Base-by-base conservation (phyloP, 768 basidiomycete genomes). In the Pleurotus eryngii region DNA sequence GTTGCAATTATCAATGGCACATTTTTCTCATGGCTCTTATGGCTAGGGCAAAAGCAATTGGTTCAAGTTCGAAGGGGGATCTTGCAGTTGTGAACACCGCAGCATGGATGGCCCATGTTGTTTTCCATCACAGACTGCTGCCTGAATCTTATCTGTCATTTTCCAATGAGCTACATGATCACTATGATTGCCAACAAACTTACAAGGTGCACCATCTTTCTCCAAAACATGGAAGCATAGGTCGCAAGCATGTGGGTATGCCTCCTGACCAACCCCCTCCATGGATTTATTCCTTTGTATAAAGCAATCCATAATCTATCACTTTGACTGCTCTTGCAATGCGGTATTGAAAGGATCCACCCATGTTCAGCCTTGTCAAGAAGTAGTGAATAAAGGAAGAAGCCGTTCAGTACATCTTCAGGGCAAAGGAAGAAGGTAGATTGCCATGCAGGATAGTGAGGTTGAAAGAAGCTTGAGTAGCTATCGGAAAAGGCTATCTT, bases 171-270 rank as follows among this genome's bases (percentile, higher is more conserved):
- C 27, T 27, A 27, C 27, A 7, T 27, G 27, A 27, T 27, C 27
- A 27, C 27, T 26, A 9, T 24, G 9, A 26, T 43, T 47, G 30
- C 27, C 7, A 7, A 27, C 27, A 27, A 27, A 27, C 27, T 27
- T 27, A 27, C 27, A 27, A 27, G 27, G 27, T 7, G 7, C 27
- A 7, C 42, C 55, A 50, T 60, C 46, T 26, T 54, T 17, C 15
- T 35, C 6, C 9, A 50, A n/a, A 27, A 27, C 3, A 27, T 50
- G 49, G 26, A 22, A 60, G 20, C 63, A 66, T 3, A 59, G 46
- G 15, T 61, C 53, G 35, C 65, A 66, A 1, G 60, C 63, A 57
- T 66, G 65, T 4, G 12, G 27, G 26, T 57, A 65, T 14, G 35
- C 45, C 30, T 60, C 51, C 40, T 63, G 62, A n/a, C 64, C 60